Evolutionary conservation across 192 early-diverging fungal species (phyloP).

Genomic region (Spizellomyces sp.): DNA sequence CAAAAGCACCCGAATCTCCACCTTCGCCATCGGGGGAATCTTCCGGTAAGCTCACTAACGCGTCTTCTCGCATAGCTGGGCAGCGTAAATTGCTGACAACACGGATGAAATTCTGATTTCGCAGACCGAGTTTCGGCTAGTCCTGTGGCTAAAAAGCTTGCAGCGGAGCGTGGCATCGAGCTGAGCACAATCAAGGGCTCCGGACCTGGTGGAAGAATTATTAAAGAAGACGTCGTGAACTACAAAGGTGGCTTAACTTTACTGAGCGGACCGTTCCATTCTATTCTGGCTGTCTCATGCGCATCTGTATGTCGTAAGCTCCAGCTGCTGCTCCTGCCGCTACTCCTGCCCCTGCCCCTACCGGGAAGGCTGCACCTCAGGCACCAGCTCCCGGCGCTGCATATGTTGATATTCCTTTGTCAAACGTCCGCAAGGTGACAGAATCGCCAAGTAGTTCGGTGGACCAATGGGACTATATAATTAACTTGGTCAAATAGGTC

Average conservation of each 20-base stretch:
- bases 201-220: conserved; percentile 87
- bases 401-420: conserved; percentile 48
- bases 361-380: neutral
- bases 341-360: conserved; percentile 25
- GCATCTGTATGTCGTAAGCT: neutral
- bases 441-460: neutral
- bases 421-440: conserved; percentile 48
- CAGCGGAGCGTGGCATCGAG: conserved; percentile 79
- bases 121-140: conserved; percentile 78
- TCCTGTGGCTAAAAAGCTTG: conserved; percentile 84
- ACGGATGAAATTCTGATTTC: neutral
- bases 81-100: neutral
- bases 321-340: conserved; percentile 20
- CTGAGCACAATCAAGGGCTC: conserved; percentile 79
- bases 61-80: neutral
- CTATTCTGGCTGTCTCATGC: no score
- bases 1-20: conserved; percentile 1
- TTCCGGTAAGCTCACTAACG: neutral
- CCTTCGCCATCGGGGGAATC: neutral
- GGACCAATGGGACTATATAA: neutral
- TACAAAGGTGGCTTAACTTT: conserved; percentile 43
- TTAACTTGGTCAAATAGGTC: conserved; percentile 27
- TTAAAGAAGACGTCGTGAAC: conserved; percentile 87
- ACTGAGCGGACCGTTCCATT: neutral
- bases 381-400: conserved; percentile 5